Base-by-base conservation (phyloP, 2,329 filamentous ascomycete species). In the Camptophora hylomeconis region DNA sequence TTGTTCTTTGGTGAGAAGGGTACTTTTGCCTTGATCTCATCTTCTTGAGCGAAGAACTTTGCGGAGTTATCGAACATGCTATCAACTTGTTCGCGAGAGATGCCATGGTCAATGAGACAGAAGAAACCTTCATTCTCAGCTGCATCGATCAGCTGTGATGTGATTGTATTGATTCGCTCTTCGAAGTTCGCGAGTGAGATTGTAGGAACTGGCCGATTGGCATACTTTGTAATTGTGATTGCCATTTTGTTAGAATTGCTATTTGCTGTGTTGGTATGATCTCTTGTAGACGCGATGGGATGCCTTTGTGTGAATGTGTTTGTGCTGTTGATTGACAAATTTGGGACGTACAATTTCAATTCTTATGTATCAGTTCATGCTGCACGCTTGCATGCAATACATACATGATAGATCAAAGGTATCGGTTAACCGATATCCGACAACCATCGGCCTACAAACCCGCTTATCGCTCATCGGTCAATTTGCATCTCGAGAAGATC, bases 51-150 rank as follows among this genome's bases (percentile, higher is more conserved):
- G 50, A 74, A 74, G 55, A 74, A 73, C 14, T 50, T 47, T 35
- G 63, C 57, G 0, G 68, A 65, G 8, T 56, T 52, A 0, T 45
- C 44, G 41, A 72, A 72, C 37, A 69, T 66, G 15, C 44, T 42
- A n/a, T 69, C 58, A 13, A 75, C 60, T 15, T 65, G 58, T 2
- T 50, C 37, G 13, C 46, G 39, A 2, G 59, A 49, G 37, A 74
- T 65, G n/a, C 61, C 65, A 37, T 73, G 70, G 42, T 72, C 56
- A 10, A 61, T 48, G 2, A 75, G 40, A 18, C 61, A 63, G 51
- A 75, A 75, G 56, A 74, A 73, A n/a, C 70, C 69, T 29, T 64
- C 61, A 5, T 65, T 65, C 39, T 73, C 67, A 2, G 70, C 66
- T 1, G 69, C 69, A 7, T 57, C 39, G 32, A 66, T 51, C 2